Conservation (phyloP, 1,284 basidiomycete species). For the Leccinum fuscescens region DNA sequence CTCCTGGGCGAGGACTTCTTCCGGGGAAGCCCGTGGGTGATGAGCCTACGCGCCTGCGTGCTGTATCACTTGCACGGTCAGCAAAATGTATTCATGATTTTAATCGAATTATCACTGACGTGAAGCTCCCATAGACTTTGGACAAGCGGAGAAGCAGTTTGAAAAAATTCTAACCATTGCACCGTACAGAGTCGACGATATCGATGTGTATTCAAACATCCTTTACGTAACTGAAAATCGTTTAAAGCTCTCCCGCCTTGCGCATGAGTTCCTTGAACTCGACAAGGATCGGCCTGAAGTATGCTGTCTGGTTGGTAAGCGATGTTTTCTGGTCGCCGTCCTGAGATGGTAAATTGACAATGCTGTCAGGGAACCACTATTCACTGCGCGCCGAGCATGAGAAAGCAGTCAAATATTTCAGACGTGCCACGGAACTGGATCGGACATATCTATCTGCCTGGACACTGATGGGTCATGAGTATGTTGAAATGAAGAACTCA, state of each 20-base stretch:
- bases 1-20: slow-evolving; percentile 74
- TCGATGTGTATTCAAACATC: slow-evolving; percentile 97
- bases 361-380: slow-evolving; percentile 85
- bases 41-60: slow-evolving; percentile 83
- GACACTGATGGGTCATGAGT: slow-evolving; percentile 99
- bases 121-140: slow-evolving; percentile 63
- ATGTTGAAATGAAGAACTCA: slow-evolving; percentile 97
- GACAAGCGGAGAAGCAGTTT: slow-evolving; percentile 80
- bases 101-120: slow-evolving; percentile 8
- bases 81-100: slow-evolving; percentile 21
- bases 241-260: slow-evolving; percentile 86
- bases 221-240: slow-evolving; percentile 92
- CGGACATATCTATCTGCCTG: slow-evolving; percentile 94
- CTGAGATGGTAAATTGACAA: not conserved
- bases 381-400: slow-evolving; percentile 91
- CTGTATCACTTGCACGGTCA: slow-evolving; percentile 87
- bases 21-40: slow-evolving; percentile 82
- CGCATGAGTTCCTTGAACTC: slow-evolving; percentile 85
- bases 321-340: not conserved
- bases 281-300: slow-evolving; percentile 93
- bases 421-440: slow-evolving; percentile 91
- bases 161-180: slow-evolving; percentile 78
- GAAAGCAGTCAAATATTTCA: slow-evolving; percentile 95
- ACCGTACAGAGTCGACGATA: slow-evolving; percentile 90
- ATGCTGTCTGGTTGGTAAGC: slow-evolving; percentile 88